Evolutionary conservation across 2,329 filamentous ascomycete genomes (phyloP), one percentile per base, ranked within the genome.

Genomic region (Epichloe baconii): DNA sequence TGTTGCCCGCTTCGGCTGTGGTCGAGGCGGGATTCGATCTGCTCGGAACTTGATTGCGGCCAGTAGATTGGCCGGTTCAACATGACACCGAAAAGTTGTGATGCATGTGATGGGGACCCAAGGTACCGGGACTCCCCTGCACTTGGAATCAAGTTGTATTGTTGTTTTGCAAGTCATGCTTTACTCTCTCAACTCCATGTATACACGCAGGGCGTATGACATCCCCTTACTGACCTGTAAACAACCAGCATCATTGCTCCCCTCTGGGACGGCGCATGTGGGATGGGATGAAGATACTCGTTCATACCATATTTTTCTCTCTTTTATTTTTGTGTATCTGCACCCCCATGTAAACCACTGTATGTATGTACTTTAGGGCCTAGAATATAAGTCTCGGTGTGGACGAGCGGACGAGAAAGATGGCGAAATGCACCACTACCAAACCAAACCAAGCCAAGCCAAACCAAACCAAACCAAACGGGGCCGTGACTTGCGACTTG

Each of bases 181-280:
- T 44, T 35, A 21, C 47, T 31, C 37, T 53, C 52, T 53, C 52
- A 51, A 53, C 48, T 53, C 47, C 34, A 44, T 37, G 23, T 44
- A 23, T 38, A 35, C 19, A 6, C 15, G 26, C 36, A 23, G 40
- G 26, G 40, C 36, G 21, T 40, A 26, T 49, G 11, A 41, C 14
- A 31, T 8, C 35, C 7, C 5, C 21, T 17, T 12, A 7, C 15
- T 35, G 15, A 41, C n/a, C 31, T 48, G 45, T 44, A n/a, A 31
- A 23, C 38, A 38, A 31, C 41, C 45, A 48, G 36, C 46, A 42
- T 37, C 46, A 21, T 49, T 35, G 26, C 36, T 15, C 19, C n/a
- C 31, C 21, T 6, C 35, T 14, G 34, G 50, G 19, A 12, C 31
- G 41, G 41, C 50, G 50, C 46, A 40, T 31, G 19, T 49, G 50